These are phyloP conservation scores for Solanum infundibuliforme DNA, from an alignment of 257 asterid species.

Conservation along the genomic window DNA sequence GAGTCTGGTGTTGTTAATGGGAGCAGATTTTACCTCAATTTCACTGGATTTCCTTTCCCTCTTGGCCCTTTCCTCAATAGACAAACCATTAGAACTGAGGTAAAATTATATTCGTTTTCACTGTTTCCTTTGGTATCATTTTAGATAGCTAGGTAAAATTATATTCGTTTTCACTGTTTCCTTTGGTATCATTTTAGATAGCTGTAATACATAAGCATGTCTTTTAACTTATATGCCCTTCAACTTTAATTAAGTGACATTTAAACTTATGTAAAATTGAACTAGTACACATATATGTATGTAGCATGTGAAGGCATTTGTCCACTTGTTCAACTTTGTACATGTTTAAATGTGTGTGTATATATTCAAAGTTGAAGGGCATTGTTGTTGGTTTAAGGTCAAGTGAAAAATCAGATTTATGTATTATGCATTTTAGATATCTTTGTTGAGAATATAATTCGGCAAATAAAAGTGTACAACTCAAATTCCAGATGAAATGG, in stretches of 20 bases:
- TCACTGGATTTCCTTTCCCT: constrained; percentile 94
- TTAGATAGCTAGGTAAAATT: constrained; percentile 28
- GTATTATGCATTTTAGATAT: neutral
- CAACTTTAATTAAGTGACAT: neutral
- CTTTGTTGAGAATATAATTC: neutral
- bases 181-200: neutral
- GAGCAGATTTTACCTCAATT: constrained; percentile 73
- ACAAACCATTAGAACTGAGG: constrained; percentile 76
- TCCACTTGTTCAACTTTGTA: neutral
- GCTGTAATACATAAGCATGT: neutral
- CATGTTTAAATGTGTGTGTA: neutral
- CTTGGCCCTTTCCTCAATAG: constrained; percentile 96
- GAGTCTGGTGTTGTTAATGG: constrained; percentile 20
- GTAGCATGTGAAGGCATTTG: neutral
- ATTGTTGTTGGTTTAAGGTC: neutral
- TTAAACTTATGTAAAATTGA: no score
- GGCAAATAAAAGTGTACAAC: neutral
- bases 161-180: neutral
- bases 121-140: neutral
- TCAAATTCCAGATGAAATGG: neutral
- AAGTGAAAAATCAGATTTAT: neutral
- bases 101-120: neutral
- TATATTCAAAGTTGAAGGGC: neutral
- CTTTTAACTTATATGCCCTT: no score
- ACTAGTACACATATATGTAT: neutral